Evolutionary conservation across 1,139 yeast genomes (phyloP).

Genomic region (Geotrichum europaeum): DNA sequence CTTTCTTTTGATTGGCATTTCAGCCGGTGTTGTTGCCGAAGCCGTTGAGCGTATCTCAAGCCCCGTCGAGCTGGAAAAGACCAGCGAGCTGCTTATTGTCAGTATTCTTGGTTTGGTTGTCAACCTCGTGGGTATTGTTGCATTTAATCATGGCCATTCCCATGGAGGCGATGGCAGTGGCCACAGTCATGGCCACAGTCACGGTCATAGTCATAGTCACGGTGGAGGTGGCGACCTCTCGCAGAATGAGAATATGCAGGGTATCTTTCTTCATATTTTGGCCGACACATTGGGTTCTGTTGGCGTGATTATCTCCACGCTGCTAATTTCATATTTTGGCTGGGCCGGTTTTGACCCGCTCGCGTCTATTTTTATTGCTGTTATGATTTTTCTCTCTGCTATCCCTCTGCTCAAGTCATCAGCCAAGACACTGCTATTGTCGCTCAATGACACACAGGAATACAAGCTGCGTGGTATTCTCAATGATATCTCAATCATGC

Average conservation of each 20-base stretch:
- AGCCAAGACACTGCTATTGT: conserved; percentile 63
- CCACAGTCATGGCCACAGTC: conserved; percentile 40
- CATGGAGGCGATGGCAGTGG: conserved; percentile 43
- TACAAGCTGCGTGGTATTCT: conserved; percentile 55
- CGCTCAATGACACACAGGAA: conserved; percentile 54
- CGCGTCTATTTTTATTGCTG: conserved; percentile 83
- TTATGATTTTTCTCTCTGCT: conserved; percentile 72
- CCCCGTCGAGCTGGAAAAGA: conserved; percentile 72
- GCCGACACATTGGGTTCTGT: conserved; percentile 97
- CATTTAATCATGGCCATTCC: conserved; percentile 76
- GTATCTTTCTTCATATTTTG: conserved; percentile 83
- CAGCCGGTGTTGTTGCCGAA: conserved; percentile 80
- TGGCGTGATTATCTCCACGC: conserved; percentile 86
- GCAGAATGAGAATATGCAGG: conserved; percentile 83
- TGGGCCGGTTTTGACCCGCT: conserved; percentile 80
- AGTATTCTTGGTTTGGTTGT: conserved; percentile 80
- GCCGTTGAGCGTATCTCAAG: conserved; percentile 72
- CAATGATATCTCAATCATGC: conserved; percentile 58
- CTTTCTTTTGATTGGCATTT: conserved; percentile 76
- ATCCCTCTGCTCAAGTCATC: conserved; percentile 79
- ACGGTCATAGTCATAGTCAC: conserved; percentile 23
- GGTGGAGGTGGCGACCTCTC: conserved; percentile 25
- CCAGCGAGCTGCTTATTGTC: conserved; percentile 81
- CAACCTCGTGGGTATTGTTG: conserved; percentile 86
- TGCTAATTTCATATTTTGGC: conserved; percentile 41